Evolutionary conservation across 1,284 basidiomycete species (phyloP).

Genomic region (Boletus holoroseus): DNA sequence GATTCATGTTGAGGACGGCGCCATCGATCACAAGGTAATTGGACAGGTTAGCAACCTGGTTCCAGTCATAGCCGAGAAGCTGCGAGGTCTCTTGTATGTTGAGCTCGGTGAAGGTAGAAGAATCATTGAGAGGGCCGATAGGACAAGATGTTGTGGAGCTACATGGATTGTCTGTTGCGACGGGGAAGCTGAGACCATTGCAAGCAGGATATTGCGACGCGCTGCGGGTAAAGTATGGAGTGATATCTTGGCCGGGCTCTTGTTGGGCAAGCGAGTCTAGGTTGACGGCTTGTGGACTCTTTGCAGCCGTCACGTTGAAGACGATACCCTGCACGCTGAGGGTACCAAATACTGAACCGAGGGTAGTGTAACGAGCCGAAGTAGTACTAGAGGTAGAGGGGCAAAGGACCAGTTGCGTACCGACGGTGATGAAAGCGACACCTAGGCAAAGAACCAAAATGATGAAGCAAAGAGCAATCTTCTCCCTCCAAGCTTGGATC

Average conservation of each 20-base stretch:
- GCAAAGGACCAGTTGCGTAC: constrained; percentile 89
- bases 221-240: constrained; percentile 71
- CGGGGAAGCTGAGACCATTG: constrained; percentile 52
- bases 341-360: constrained; percentile 53
- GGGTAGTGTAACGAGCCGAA: constrained; percentile 64
- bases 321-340: constrained; percentile 77
- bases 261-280: constrained; percentile 55
- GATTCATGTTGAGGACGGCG: constrained; percentile 86
- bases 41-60: constrained; percentile 61
- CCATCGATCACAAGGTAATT: constrained; percentile 91
- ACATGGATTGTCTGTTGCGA: constrained; percentile 76
- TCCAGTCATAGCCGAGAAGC: constrained; percentile 84
- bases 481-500: constrained; percentile 96
- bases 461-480: constrained; percentile 89
- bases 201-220: constrained; percentile 64
- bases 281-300: constrained; percentile 48
- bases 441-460: constrained; percentile 72
- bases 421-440: constrained; percentile 93
- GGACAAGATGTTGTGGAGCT: constrained; percentile 52
- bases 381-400: constrained; percentile 57
- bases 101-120: constrained; percentile 56
- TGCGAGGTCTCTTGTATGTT: constrained; percentile 59
- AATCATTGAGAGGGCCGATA: constrained; percentile 51
- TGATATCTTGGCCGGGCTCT: constrained; percentile 82
- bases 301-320: constrained; percentile 66